Conservation (phyloP, 805 yeast genomes). For the Zygosaccharomyces lentus region DNA sequence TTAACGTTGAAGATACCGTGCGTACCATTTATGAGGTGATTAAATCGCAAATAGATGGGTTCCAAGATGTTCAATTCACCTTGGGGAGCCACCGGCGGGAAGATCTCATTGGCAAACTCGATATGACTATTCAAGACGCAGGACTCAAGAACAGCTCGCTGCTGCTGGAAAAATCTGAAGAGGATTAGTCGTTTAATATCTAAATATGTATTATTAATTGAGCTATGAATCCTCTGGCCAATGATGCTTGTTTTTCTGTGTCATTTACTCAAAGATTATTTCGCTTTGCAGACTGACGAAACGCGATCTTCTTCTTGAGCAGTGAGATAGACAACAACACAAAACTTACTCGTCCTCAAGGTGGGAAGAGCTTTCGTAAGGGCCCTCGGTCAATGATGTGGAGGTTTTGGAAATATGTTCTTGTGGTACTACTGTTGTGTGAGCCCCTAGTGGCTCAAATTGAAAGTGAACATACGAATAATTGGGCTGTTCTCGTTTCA, state of each 20-base stretch:
- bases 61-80: slow-evolving; percentile 45
- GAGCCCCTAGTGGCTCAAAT: slow-evolving; percentile 3
- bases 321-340: background rate
- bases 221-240: background rate
- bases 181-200: slow-evolving; percentile 2
- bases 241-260: background rate
- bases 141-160: slow-evolving; percentile 81
- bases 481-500: slow-evolving; percentile 85
- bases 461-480: slow-evolving; percentile 49
- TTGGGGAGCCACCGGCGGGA: slow-evolving; percentile 52
- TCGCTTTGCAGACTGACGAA: background rate
- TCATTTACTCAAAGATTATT: background rate
- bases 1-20: slow-evolving; percentile 55
- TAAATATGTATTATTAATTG: background rate
- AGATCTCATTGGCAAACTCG: slow-evolving; percentile 51
- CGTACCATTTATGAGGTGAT: slow-evolving; percentile 57
- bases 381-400: slow-evolving; percentile 1
- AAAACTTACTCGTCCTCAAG: background rate
- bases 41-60: slow-evolving; percentile 51
- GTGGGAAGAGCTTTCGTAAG: background rate
- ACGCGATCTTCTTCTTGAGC: background rate
- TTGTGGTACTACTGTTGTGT: background rate
- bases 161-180: slow-evolving; percentile 51
- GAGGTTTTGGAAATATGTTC: slow-evolving; percentile 4
- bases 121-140: slow-evolving; percentile 61